Evolutionary conservation across 1,284 basidiomycete species (phyloP), one percentile per base, ranked within the genome.

Genomic region (Boletus sp.): DNA sequence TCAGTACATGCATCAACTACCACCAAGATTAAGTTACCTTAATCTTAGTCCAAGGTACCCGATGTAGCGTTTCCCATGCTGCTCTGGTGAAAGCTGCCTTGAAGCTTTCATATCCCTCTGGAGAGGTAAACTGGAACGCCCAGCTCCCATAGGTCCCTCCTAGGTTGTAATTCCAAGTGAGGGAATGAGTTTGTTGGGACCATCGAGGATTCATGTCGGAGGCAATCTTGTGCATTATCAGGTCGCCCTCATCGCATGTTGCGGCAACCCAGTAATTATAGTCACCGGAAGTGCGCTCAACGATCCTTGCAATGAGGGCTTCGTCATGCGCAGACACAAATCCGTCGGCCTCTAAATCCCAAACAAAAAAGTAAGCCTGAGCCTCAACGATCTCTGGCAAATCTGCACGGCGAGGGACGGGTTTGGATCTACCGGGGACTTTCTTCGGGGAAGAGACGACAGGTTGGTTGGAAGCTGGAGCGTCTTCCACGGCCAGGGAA

Each of bases 11-110:
- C n/a, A 47, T 40, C 53, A 52, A 52, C 27, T 13, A 27, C 54
- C 27, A 21, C 23, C 35, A 53, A 60, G n/a, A 55, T 47, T 28
- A 33, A 25, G 77, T n/a, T 64, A 89, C 91, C 84, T 95, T 95
- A 49, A 88, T 86, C 74, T 97, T 97, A 51, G 79, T 80, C 87
- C 92, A 98, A 13, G 86, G 80, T 35, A 81, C 80, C 64, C 87
- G 83, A 76, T 98, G 91, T 58, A 91, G 78, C 13, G 84, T 85
- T 76, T 98, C 93, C 93, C 95, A 98, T 65, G 92, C 75, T 62
- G 85, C 87, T 64, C 82, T 84, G 3, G 87, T 86, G 72, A 94
- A 94, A 9, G 81, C 80, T 49, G 81, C 78, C 67, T 90, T 83
- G 78, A 94, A 94, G 13, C 74, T 76, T 7, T 79, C 74, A 69